Conservation (phyloP, 441 rosid genomes). For the Cnidoscolus chayamansa region DNA sequence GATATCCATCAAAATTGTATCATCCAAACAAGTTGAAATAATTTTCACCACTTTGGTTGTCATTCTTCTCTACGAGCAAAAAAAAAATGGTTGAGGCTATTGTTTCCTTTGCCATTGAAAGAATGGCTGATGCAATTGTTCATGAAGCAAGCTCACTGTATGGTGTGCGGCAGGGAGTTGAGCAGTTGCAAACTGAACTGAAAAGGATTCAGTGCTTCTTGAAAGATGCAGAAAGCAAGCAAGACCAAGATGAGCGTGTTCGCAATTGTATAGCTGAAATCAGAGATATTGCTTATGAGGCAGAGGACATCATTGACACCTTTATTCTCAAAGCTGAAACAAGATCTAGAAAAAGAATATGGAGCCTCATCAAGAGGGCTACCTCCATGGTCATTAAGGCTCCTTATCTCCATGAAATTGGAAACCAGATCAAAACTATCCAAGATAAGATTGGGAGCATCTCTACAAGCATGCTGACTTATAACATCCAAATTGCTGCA, state of each 20-base stretch:
- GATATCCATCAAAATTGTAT: no score
- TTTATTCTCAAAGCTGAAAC: constrained; percentile 7
- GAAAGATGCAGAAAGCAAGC: constrained; percentile 21
- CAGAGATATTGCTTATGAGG: constrained; percentile 22
- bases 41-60: no score
- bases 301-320: constrained; percentile 17
- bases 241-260: constrained; percentile 6
- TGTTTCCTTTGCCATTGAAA: constrained; percentile 15
- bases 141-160: neutral
- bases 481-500: neutral
- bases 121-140: constrained; percentile 3
- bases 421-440: neutral
- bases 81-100: constrained; percentile 17
- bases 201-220: constrained; percentile 23
- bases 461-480: neutral
- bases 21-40: no score
- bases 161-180: constrained; percentile 12
- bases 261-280: constrained; percentile 19
- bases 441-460: neutral
- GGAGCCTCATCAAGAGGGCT: neutral
- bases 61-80: no score
- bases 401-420: neutral
- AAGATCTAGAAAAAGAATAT: neutral
- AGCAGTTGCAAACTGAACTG: constrained; percentile 21
- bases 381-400: neutral